These are phyloP conservation scores for Viola pubescens DNA, from an alignment of 441 rosid genomes.

Conservation along the genomic window DNA sequence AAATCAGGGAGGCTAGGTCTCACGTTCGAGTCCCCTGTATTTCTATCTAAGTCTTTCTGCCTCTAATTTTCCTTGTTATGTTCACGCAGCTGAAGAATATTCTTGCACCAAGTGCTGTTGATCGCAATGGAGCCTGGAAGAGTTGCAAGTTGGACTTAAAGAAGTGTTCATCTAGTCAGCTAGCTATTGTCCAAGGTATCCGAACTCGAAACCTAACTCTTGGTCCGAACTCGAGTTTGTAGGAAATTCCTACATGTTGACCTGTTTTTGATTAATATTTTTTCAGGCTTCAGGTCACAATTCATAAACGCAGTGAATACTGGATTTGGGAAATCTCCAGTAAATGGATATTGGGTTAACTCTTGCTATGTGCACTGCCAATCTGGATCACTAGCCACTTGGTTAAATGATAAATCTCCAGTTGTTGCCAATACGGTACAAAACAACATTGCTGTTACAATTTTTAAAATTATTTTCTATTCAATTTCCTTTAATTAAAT, in stretches of 20 bases:
- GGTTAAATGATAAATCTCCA: slow-evolving; percentile 64
- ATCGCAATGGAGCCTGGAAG: slow-evolving; percentile 68
- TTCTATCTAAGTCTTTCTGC: not conserved
- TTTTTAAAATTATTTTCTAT: not conserved
- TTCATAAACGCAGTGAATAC: slow-evolving; percentile 48
- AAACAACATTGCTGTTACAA: not conserved
- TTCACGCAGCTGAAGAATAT: slow-evolving; percentile 60
- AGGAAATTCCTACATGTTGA: not conserved
- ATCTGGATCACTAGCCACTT: slow-evolving; percentile 54
- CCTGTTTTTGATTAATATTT: not conserved
- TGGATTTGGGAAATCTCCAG: slow-evolving; percentile 42
- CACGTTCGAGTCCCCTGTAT: too few relatives aligned
- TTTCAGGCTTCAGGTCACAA: slow-evolving; percentile 58
- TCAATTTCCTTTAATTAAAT: not conserved
- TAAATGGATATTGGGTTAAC: slow-evolving; percentile 69
- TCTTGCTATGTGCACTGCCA: slow-evolving; percentile 90
- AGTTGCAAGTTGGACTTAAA: slow-evolving; percentile 66
- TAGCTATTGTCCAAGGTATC: slow-evolving; percentile 66
- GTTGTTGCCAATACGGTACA: slow-evolving; percentile 41
- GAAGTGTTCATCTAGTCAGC: slow-evolving; percentile 46
- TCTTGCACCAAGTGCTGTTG: slow-evolving; percentile 71
- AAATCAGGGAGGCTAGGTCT: too few relatives aligned
- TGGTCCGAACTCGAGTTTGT: not conserved
- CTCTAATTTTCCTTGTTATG: not conserved
- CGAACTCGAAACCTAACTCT: not conserved